A percentile compares a stretch with the other conserved stretches of the same genome.
These are phyloP conservation scores for Paradendryphiella salina DNA, from an alignment of 2,329 filamentous ascomycete species.

Conservation along the genomic window DNA sequence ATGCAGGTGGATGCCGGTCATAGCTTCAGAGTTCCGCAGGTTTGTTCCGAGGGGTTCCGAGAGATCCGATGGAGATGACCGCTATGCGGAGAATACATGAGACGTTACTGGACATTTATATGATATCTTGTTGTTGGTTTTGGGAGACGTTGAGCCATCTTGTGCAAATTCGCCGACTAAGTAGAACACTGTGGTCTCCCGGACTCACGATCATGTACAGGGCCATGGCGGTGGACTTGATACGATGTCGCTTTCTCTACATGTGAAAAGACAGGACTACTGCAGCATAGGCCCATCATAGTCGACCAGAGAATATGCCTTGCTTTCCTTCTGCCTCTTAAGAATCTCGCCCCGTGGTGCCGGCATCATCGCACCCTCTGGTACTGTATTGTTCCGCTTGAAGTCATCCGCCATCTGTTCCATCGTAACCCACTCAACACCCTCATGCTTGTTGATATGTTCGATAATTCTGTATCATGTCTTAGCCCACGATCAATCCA, in stretches of 20 bases:
- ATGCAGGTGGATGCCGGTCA: background rate
- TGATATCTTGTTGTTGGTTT: no score
- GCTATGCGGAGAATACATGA: no score
- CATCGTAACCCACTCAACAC: constrained; percentile 70
- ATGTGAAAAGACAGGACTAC: background rate
- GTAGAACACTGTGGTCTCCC: no score
- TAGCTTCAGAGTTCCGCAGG: background rate
- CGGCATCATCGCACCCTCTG: constrained; percentile 64
- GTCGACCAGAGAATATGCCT: constrained; percentile 30
- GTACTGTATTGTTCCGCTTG: constrained; percentile 64
- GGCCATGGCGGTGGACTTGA: background rate
- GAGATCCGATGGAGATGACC: constrained; percentile 8
- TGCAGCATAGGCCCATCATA: constrained; percentile 24
- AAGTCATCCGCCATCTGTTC: constrained; percentile 74
- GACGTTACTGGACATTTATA: no score
- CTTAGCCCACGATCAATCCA: background rate
- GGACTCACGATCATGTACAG: no score
- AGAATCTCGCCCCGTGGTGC: constrained; percentile 59
- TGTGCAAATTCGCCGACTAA: no score
- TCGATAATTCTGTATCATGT: constrained; percentile 60
- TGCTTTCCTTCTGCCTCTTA: constrained; percentile 47
- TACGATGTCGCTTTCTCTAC: background rate
- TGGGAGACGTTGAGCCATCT: no score
- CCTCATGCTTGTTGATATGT: constrained; percentile 65
- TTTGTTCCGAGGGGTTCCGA: constrained; percentile 1